Evolutionary conservation across 305 asterid species (phyloP).

Genomic region (Striga hermonthica): DNA sequence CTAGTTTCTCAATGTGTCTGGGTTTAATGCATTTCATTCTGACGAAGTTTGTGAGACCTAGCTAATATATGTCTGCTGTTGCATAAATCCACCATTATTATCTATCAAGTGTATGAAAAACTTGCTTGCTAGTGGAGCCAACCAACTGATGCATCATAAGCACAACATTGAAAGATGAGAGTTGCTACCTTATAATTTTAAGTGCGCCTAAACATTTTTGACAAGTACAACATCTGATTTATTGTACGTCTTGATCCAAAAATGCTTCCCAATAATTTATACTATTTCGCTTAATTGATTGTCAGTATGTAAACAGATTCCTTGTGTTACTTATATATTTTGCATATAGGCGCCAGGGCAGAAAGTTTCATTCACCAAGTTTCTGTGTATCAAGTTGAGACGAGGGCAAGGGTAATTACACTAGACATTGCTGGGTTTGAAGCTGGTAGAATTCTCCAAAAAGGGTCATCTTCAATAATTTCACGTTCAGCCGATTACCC

Average conservation of each 20-base stretch:
- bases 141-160: too few species aligned
- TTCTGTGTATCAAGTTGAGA: constrained; percentile 60
- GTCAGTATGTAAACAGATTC: constrained; percentile 13
- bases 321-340: background rate
- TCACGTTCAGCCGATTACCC: constrained; percentile 50
- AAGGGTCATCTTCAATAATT: constrained; percentile 51
- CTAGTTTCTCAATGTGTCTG: constrained; percentile 1
- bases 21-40: background rate
- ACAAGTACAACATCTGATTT: background rate
- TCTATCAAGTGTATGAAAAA: background rate
- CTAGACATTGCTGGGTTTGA: constrained; percentile 70
- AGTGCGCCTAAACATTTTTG: background rate
- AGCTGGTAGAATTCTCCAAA: constrained; percentile 48
- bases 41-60: background rate
- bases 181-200: background rate
- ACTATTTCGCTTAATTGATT: background rate
- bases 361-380: constrained; percentile 58
- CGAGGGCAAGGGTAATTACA: constrained; percentile 66
- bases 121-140: background rate
- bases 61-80: too few species aligned
- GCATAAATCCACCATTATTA: background rate
- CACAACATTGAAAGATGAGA: background rate
- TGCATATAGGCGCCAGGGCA: constrained; percentile 41
- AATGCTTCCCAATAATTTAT: background rate
- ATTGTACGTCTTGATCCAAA: background rate